Evolutionary conservation across 495 filamentous ascomycete species (phyloP), one percentile per base, ranked within the genome.

Genomic region (Viridothelium virens): DNA sequence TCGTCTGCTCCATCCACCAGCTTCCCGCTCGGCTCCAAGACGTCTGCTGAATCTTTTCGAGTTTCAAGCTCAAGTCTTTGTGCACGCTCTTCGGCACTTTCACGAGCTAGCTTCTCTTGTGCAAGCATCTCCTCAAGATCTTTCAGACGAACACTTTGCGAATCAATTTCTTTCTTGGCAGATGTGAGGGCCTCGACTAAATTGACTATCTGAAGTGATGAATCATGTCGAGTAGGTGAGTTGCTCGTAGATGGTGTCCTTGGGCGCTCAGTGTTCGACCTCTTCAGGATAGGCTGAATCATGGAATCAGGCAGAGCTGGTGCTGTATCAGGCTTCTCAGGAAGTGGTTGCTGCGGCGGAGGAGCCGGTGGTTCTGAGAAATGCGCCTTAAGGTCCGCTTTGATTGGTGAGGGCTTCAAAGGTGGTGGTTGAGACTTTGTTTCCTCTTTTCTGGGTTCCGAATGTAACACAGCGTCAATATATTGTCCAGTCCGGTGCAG

Each of bases 361-460:
- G 93, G 94, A 18, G 91, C 90, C 9, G 91, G 92, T 25, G 92
- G 92, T 65, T 96, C 91, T 2, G 90, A 93, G 68, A 96, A 96
- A 56, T 90, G 75, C 75, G 84, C 73, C 76, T 89, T 83, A 73
- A 85, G 77, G 81, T 83, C 84, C 33, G 61, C 50, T 64, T 78
- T 79, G 46, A 74, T 69, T 6, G 77, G 77, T 25, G 75, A 78
- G 7, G 70, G 65, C 44, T 73, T 73, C 31, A 71, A 47, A 12
- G 53, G 38, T 11, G 56, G 64, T 4, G 39, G 68, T 31, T 67
- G 69, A 7, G 53, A 37, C 63, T 72, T 70, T 37, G 64, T 46
- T 39, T 75, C 71, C 64, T 91, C 88, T 70, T 88, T 89, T 65
- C 90, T 81, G 31, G 86, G 82, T 38, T 91, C 88, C 1, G 68